These are phyloP conservation scores for Collybia sp. DNA, from an alignment of 768 basidiomycete species.

Conservation along the genomic window DNA sequence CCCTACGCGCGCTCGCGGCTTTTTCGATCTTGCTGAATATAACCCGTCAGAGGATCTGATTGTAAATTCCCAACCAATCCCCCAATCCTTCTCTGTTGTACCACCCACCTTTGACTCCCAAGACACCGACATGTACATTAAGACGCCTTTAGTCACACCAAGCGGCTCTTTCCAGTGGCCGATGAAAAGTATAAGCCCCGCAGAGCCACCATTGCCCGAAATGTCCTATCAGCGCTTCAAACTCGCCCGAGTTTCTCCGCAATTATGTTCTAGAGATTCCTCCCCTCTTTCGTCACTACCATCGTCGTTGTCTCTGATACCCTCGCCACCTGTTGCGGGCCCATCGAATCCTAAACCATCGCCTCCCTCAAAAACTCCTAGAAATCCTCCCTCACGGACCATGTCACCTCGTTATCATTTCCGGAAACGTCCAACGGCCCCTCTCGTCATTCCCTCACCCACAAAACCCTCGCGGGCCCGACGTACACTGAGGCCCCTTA, in stretches of 20 bases:
- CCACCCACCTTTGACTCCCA: constrained; percentile 31
- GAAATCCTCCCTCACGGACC: constrained; percentile 1
- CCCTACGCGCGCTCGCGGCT: constrained; percentile 17
- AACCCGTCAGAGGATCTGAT: constrained; percentile 7
- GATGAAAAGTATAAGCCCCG: constrained; percentile 21
- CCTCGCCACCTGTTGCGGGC: constrained; percentile 13
- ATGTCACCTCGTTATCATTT: constrained; percentile 24
- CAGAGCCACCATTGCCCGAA: constrained; percentile 33
- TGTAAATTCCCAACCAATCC: constrained; percentile 15
- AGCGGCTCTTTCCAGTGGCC: constrained; percentile 47
- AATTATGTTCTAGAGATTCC: constrained; percentile 6
- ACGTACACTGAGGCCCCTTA: constrained; percentile 6
- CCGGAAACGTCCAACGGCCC: constrained; percentile 23
- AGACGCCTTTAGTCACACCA: constrained; percentile 51
- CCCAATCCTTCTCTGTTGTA: constrained; percentile 20
- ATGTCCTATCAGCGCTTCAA: constrained; percentile 33
- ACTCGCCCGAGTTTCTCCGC: constrained; percentile 15
- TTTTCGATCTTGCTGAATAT: constrained; percentile 19
- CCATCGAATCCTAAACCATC: constrained; percentile 6
- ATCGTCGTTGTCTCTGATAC: constrained; percentile 12
- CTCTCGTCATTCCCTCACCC: constrained; percentile 11
- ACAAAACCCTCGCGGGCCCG: constrained; percentile 12
- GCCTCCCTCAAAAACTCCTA: constrained; percentile 4
- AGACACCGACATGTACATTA: constrained; percentile 39
- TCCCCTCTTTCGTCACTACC: constrained; percentile 10